phyloP scores from a whole-genome alignment of 192 early-diverging fungal species.

The Umbelopsis sp. region DNA sequence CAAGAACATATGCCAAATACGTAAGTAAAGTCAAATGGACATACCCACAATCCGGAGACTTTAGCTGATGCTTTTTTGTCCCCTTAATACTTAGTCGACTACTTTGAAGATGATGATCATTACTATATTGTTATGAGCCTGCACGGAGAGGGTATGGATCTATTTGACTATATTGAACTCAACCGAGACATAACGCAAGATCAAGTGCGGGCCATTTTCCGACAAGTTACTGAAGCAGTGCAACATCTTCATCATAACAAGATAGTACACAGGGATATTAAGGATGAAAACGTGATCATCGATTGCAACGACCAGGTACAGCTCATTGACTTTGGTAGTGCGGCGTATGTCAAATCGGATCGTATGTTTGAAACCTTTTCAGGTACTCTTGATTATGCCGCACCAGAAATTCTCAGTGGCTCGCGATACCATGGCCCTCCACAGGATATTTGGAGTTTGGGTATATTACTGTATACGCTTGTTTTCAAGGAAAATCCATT shows the following conservation, averaged over 20 bases:
- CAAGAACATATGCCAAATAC: slow-evolving; percentile 54
- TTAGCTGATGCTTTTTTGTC: no score
- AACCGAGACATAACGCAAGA: slow-evolving; percentile 53
- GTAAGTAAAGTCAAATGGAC: no score
- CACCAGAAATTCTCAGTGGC: slow-evolving; percentile 70
- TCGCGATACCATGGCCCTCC: slow-evolving; percentile 73
- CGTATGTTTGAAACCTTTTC: slow-evolving; percentile 67
- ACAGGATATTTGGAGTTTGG: slow-evolving; percentile 85
- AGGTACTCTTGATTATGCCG: slow-evolving; percentile 77
- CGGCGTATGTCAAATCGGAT: slow-evolving; percentile 58
- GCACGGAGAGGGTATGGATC: slow-evolving; percentile 60
- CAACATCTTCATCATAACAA: slow-evolving; percentile 61
- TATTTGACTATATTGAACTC: slow-evolving; percentile 75
- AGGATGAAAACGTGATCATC: slow-evolving; percentile 88
- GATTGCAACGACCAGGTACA: slow-evolving; percentile 61
- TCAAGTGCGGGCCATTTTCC: slow-evolving; percentile 58
- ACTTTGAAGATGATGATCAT: slow-evolving; percentile 74
- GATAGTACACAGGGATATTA: slow-evolving; percentile 85
- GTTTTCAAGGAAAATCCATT: slow-evolving; percentile 76
- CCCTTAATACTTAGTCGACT: no score
- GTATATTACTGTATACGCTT: slow-evolving; percentile 75
- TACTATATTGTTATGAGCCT: slow-evolving; percentile 70
- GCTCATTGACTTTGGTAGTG: slow-evolving; percentile 84
- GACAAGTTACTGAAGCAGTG: slow-evolving; percentile 59
- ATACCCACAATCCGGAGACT: no score